A percentile compares a stretch with the other conserved stretches of the same genome.
Evolutionary conservation across 1,284 basidiomycete genomes (phyloP).

Genomic region (Anthracocystis panici-leucophaei): DNA sequence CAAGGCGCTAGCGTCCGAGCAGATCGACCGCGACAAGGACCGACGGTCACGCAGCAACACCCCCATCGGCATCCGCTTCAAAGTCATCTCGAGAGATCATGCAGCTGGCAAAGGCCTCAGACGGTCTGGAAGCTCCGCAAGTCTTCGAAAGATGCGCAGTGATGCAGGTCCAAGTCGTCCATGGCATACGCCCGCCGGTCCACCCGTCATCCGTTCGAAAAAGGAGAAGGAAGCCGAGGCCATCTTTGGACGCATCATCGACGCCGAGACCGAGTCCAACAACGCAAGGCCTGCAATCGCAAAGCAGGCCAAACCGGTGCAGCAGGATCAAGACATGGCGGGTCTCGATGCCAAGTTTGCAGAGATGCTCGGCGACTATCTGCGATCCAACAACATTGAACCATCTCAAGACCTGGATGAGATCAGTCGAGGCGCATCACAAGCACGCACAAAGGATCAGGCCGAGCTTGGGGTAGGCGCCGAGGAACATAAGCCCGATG

Average conservation of each 20-base stretch:
- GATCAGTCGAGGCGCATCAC: slow-evolving; percentile 25
- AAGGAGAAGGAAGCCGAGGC: slow-evolving; percentile 51
- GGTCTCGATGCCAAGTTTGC: slow-evolving; percentile 55
- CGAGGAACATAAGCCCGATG: neutral
- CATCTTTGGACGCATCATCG: slow-evolving; percentile 52
- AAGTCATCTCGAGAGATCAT: slow-evolving; percentile 37
- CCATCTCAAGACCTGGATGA: slow-evolving; percentile 45
- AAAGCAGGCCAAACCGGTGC: slow-evolving; percentile 4
- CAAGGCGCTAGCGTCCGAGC: slow-evolving; percentile 47
- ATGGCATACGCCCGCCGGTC: slow-evolving; percentile 32
- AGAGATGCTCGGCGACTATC: slow-evolving; percentile 55
- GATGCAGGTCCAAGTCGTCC: slow-evolving; percentile 23
- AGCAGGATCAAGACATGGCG: slow-evolving; percentile 47
- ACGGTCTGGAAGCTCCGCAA: slow-evolving; percentile 39
- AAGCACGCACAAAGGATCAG: neutral
- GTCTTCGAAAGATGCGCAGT: slow-evolving; percentile 41
- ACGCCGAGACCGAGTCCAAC: slow-evolving; percentile 37
- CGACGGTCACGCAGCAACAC: slow-evolving; percentile 38
- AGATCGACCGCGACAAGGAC: slow-evolving; percentile 43
- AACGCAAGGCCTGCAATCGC: neutral
- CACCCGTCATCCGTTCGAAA: slow-evolving; percentile 47
- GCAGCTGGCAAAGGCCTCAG: slow-evolving; percentile 23
- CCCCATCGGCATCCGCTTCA: slow-evolving; percentile 41
- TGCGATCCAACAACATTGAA: slow-evolving; percentile 49
- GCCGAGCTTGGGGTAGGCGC: neutral